A percentile compares a stretch with the other conserved stretches of the same genome.
Evolutionary conservation across 306 rosid genomes (phyloP).

Genomic region (Lagenaria siceraria): DNA sequence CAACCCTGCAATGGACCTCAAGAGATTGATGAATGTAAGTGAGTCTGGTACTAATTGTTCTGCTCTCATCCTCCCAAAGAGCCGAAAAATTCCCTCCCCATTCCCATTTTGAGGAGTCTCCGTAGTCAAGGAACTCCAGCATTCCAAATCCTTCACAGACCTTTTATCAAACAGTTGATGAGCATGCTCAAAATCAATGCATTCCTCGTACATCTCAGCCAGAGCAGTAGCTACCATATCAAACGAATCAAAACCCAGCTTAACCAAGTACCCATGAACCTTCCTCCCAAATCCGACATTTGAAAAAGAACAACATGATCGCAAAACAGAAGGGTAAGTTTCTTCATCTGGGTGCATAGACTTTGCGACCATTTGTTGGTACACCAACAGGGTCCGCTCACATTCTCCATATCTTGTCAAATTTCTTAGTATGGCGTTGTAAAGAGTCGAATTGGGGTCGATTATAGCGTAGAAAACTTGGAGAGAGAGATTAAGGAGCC

Average conservation of each 20-base stretch:
- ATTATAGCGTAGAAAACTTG: slow-evolving; percentile 28
- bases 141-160: slow-evolving; percentile 8
- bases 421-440: slow-evolving; percentile 26
- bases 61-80: slow-evolving; percentile 29
- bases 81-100: slow-evolving; percentile 18
- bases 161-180: slow-evolving; percentile 15
- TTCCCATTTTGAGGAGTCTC: slow-evolving; percentile 30
- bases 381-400: slow-evolving; percentile 31
- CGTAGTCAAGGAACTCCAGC: slow-evolving; percentile 28
- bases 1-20: slow-evolving; percentile 34
- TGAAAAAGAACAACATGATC: slow-evolving; percentile 24
- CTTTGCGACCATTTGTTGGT: slow-evolving; percentile 36
- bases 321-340: slow-evolving; percentile 29
- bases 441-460: slow-evolving; percentile 28
- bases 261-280: slow-evolving; percentile 46
- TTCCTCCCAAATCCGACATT: slow-evolving; percentile 21
- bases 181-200: slow-evolving; percentile 13
- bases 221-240: slow-evolving; percentile 24
- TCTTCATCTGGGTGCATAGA: slow-evolving; percentile 39
- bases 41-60: slow-evolving; percentile 28
- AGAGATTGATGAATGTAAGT: slow-evolving; percentile 21
- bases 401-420: slow-evolving; percentile 25
- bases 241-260: slow-evolving; percentile 44
- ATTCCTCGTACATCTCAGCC: slow-evolving; percentile 20
- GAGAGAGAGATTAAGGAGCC: slow-evolving; percentile 25